Percentiles rank a stretch among this genome's conserved stretches.
Evolutionary conservation across 208 protist species (phyloP).

Genomic region (Crithidia brevicula): DNA sequence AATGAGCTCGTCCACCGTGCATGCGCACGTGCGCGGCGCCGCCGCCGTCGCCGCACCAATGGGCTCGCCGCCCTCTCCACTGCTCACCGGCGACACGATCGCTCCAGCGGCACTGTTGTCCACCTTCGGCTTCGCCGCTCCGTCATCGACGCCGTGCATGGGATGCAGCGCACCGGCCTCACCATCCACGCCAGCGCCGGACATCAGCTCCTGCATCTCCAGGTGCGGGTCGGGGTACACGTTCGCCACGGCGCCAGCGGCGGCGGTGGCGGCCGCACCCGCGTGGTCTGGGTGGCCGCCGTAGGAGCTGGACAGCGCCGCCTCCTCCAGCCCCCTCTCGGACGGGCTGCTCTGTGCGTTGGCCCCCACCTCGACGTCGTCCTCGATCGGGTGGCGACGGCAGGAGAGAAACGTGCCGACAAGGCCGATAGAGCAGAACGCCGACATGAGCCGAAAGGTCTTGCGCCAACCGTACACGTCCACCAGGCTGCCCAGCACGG

Average conservation of each 20-base stretch:
- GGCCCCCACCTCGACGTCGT: slow-evolving; percentile 22
- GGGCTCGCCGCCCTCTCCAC: background rate
- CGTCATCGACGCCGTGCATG: background rate
- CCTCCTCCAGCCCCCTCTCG: background rate
- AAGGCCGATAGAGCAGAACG: slow-evolving; percentile 76
- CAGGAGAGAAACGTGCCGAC: slow-evolving; percentile 72
- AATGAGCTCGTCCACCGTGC: slow-evolving; percentile 31
- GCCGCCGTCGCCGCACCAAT: background rate
- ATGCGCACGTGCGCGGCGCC: background rate
- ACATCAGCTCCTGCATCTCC: slow-evolving; percentile 6
- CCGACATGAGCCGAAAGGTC: slow-evolving; percentile 81
- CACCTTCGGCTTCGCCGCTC: background rate
- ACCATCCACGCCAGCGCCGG: background rate
- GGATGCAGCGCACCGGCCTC: background rate
- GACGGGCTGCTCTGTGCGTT: background rate
- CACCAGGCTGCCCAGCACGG: slow-evolving; percentile 64
- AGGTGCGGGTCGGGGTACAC: background rate
- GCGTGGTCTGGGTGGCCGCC: slow-evolving; percentile 3
- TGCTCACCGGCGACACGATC: no score
- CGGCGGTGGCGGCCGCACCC: background rate
- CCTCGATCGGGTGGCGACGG: slow-evolving; percentile 45
- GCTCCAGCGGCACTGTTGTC: no score
- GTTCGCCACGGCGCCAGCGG: no score
- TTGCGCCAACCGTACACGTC: slow-evolving; percentile 81
- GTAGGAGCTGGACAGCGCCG: background rate